A percentile compares a stretch with the other conserved stretches of the same genome.
Conservation (phyloP, 2,329 filamentous ascomycete genomes). For the Cylindrodendrum hubeiense region DNA sequence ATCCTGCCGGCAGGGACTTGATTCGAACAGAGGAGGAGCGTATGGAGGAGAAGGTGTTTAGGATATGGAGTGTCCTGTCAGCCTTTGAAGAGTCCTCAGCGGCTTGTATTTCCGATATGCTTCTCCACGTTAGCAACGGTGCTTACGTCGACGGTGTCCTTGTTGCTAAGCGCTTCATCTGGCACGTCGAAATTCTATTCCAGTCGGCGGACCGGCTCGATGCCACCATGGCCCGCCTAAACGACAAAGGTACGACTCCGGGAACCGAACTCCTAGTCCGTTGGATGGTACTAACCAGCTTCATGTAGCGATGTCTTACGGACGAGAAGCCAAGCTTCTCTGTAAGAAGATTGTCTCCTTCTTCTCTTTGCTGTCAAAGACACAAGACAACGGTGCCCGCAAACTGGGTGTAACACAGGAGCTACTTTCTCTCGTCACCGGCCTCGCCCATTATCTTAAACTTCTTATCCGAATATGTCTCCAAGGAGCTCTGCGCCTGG, state of each 20-base stretch:
- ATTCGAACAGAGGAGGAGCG: slow-evolving; percentile 90
- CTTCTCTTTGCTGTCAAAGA: slow-evolving; percentile 94
- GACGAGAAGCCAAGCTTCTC: slow-evolving; percentile 96
- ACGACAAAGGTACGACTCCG: slow-evolving; percentile 76
- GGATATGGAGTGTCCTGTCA: slow-evolving; percentile 97
- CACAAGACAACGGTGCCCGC: slow-evolving; percentile 88
- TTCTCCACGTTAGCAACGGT: slow-evolving; percentile 97
- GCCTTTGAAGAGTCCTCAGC: slow-evolving; percentile 98
- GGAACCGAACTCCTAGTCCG: neutral
- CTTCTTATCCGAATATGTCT: slow-evolving; percentile 96
- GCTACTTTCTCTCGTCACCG: slow-evolving; percentile 95
- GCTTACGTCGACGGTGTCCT: slow-evolving; percentile 95
- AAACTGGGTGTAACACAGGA: slow-evolving; percentile 98
- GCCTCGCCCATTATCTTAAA: slow-evolving; percentile 96
- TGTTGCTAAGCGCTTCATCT: slow-evolving; percentile 95
- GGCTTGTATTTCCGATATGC: slow-evolving; percentile 98
- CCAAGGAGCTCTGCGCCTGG: slow-evolving; percentile 90
- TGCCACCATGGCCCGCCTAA: slow-evolving; percentile 73
- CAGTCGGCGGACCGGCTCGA: slow-evolving; percentile 89
- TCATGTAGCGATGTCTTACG: slow-evolving; percentile 82
- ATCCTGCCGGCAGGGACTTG: slow-evolving; percentile 74
- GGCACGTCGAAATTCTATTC: slow-evolving; percentile 94
- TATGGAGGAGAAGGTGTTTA: slow-evolving; percentile 98
- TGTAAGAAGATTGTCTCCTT: slow-evolving; percentile 99
- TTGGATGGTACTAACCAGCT: slow-evolving; percentile 26